Percentiles rank a stretch among this genome's conserved stretches.
Conservation (phyloP, 148 eudicot species). For the Camellia lanceoleosa region DNA sequence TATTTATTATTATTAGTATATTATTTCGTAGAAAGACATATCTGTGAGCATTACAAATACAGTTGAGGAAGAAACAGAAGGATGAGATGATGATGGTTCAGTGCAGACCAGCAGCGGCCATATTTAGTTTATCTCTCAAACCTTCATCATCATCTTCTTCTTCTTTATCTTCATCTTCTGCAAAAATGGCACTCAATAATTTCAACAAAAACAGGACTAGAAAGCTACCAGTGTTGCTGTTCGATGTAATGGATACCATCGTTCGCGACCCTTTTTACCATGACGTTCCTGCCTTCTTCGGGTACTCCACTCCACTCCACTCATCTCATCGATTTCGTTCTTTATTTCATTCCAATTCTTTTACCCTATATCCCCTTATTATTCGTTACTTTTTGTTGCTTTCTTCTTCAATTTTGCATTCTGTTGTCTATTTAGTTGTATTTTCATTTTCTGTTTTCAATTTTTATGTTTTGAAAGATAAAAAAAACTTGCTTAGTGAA, state of each 20-base stretch:
- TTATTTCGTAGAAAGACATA: neutral
- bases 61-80: neutral
- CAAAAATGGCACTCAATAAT: conserved; percentile 3
- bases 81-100: neutral
- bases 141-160: neutral
- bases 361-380: no score
- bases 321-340: no score
- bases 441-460: no score
- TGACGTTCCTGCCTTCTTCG: conserved; percentile 70
- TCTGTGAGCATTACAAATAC: no score
- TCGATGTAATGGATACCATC: conserved; percentile 91
- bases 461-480: no score
- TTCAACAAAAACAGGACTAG: conserved; percentile 12
- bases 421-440: neutral
- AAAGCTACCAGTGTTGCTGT: conserved; percentile 68
- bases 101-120: conserved; percentile 3
- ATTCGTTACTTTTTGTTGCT: neutral
- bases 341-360: neutral
- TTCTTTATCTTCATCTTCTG: neutral
- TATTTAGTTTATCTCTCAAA: neutral
- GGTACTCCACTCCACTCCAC: conserved; percentile 28
- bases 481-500: no score
- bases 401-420: neutral
- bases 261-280: conserved; percentile 90
- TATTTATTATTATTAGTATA: no score